Percentiles rank a stretch among this genome's conserved stretches.
Conservation (phyloP, 1,284 basidiomycete genomes). For the Boletus holoroseus region DNA sequence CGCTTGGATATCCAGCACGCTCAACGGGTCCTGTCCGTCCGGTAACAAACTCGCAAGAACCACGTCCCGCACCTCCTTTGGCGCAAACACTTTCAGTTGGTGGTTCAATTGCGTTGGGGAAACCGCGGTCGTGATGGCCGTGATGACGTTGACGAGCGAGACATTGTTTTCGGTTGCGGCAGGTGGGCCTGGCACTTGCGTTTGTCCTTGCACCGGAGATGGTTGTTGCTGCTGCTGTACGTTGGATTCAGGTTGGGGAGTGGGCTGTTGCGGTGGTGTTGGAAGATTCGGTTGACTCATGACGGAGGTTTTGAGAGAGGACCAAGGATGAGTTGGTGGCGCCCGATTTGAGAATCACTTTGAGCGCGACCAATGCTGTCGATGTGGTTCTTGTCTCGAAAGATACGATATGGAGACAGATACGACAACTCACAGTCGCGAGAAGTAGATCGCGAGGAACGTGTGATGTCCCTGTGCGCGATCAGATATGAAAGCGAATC, state of each 20-base stretch:
- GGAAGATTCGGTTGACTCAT: conserved; percentile 30
- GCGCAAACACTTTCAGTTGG: conserved; percentile 38
- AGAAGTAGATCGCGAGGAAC: conserved; percentile 4
- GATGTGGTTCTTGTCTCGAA: background rate
- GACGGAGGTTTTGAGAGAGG: background rate
- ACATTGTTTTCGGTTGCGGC: conserved; percentile 8
- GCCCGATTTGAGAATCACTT: background rate
- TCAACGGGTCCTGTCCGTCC: conserved; percentile 57
- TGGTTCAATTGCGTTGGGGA: conserved; percentile 37
- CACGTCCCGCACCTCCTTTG: conserved; percentile 45
- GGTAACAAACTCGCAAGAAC: conserved; percentile 45
- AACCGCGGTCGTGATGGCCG: conserved; percentile 42
- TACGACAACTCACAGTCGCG: conserved; percentile 10
- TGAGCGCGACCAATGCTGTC: background rate
- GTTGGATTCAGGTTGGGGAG: conserved; percentile 21
- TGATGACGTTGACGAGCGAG: conserved; percentile 41
- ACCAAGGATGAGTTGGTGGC: conserved; percentile 1
- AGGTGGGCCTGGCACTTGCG: conserved; percentile 10
- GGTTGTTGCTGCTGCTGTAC: conserved; percentile 20
- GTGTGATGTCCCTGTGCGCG: background rate
- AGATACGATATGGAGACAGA: background rate
- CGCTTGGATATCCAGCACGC: conserved; percentile 45
- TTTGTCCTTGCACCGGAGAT: conserved; percentile 15
- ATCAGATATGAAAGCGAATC: conserved; percentile 2
- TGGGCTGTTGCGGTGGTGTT: conserved; percentile 23